phyloP scores from a whole-genome alignment of 1,139 yeast genomes.

The Geotrichum restrictum region DNA sequence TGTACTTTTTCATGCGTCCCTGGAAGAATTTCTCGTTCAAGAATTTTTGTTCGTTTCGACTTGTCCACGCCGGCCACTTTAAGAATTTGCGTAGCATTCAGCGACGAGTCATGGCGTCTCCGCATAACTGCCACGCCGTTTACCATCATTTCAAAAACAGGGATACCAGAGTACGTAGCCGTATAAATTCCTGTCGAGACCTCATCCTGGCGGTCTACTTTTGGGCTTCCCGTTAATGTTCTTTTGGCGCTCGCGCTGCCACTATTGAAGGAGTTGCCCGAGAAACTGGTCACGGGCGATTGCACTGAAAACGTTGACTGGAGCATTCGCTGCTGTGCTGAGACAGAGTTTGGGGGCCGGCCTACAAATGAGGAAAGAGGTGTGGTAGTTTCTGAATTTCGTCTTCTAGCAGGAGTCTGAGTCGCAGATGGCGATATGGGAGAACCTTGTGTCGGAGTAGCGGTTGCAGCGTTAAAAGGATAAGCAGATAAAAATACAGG shows the following conservation, averaged over 20 bases:
- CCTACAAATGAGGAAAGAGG: conserved; percentile 13
- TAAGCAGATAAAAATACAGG: no score
- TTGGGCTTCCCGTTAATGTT: conserved; percentile 8
- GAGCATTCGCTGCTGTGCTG: conserved; percentile 18
- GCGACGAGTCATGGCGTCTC: conserved; percentile 71
- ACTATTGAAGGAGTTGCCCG: background rate
- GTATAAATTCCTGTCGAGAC: conserved; percentile 17
- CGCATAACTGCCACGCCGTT: conserved; percentile 80
- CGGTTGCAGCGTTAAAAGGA: background rate
- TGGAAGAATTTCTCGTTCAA: conserved; percentile 82
- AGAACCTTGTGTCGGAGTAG: background rate
- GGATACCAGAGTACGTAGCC: conserved; percentile 44
- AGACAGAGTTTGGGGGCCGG: conserved; percentile 18
- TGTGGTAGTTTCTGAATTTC: conserved; percentile 3
- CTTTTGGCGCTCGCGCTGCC: conserved; percentile 3
- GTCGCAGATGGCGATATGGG: conserved; percentile 10
- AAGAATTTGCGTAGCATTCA: conserved; percentile 87
- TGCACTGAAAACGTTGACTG: conserved; percentile 16
- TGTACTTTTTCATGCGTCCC: conserved; percentile 89
- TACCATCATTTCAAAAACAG: conserved; percentile 80
- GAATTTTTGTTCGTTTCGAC: conserved; percentile 75
- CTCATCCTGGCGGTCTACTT: conserved; percentile 12
- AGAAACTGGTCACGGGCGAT: background rate
- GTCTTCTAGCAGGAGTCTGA: background rate
- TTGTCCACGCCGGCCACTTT: conserved; percentile 85